phyloP scores from a whole-genome alignment of 2,329 filamentous ascomycete genomes.

The Aspergillus candidus region DNA sequence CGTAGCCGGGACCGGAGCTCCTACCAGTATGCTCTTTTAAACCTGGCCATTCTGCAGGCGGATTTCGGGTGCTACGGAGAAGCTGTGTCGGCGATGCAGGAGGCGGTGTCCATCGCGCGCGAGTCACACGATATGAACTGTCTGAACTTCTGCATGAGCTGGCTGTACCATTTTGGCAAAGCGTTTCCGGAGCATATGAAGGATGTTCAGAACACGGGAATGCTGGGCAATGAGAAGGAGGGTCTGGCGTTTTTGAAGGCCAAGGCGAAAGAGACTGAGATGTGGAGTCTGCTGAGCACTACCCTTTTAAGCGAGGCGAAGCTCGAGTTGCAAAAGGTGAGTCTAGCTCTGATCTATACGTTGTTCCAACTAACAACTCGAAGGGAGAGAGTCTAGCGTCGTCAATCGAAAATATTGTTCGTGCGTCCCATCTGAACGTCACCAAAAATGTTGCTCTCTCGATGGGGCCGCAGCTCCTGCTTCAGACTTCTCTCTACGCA shows the following conservation, averaged over 20 bases:
- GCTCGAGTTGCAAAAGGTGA: conserved; percentile 65
- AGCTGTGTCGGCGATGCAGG: conserved; percentile 88
- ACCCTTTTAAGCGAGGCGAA: conserved; percentile 82
- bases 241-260: conserved; percentile 75
- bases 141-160: conserved; percentile 90
- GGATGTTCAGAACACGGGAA: conserved; percentile 63
- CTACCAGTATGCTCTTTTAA: conserved; percentile 92
- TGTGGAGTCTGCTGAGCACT: conserved; percentile 78
- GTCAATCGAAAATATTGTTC: conserved; percentile 71
- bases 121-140: conserved; percentile 91
- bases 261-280: conserved; percentile 78
- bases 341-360: conserved; percentile 22
- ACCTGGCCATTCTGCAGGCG: conserved; percentile 85
- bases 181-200: conserved; percentile 71
- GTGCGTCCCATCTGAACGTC: conserved; percentile 76
- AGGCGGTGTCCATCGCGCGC: conserved; percentile 87
- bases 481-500: conserved; percentile 68
- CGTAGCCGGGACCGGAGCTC: conserved; percentile 74
- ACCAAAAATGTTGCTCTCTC: conserved; percentile 66
- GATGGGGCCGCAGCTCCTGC: conserved; percentile 66
- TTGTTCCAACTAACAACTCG: conserved; percentile 13
- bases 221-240: conserved; percentile 73
- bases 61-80: conserved; percentile 91
- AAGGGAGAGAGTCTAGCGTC: conserved; percentile 53
- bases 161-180: conserved; percentile 92